Evolutionary conservation across 1,284 basidiomycete species (phyloP).

Genomic region (Tremellales sp.): DNA sequence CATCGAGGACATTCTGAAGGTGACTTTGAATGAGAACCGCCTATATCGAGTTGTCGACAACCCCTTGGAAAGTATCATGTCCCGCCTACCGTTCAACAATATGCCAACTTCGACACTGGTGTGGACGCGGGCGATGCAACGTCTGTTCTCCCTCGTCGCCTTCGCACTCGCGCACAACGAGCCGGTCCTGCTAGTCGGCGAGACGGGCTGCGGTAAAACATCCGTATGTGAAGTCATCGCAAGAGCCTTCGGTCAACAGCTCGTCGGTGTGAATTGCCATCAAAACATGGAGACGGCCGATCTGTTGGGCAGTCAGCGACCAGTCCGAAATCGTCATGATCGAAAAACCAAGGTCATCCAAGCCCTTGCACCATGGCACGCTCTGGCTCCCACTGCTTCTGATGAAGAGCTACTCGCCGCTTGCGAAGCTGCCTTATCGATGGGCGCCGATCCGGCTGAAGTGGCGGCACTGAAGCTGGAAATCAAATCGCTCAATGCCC

Average conservation of each 20-base stretch:
- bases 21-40: conserved; percentile 67
- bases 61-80: conserved; percentile 47
- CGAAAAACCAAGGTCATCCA: conserved; percentile 43
- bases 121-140: conserved; percentile 91
- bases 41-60: conserved; percentile 64
- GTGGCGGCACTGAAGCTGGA: conserved; percentile 20
- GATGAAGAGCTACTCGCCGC: conserved; percentile 28
- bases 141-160: conserved; percentile 78
- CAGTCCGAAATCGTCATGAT: conserved; percentile 72
- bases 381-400: conserved; percentile 14
- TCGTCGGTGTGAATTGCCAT: conserved; percentile 88
- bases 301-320: conserved; percentile 88
- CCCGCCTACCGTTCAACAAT: conserved; percentile 26
- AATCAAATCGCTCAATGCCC: conserved; percentile 57
- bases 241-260: conserved; percentile 58
- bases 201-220: conserved; percentile 97
- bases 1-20: conserved; percentile 85
- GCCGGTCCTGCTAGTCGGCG: conserved; percentile 94
- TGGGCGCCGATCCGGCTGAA: conserved; percentile 17
- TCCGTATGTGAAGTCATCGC: conserved; percentile 92
- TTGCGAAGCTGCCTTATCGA: conserved; percentile 12
- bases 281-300: conserved; percentile 99
- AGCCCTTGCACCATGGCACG: conserved; percentile 35
- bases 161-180: conserved; percentile 85
- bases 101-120: conserved; percentile 55